These are phyloP conservation scores for Cryptococcus maquisensis DNA, from an alignment of 1,284 basidiomycete genomes.

Conservation along the genomic window DNA sequence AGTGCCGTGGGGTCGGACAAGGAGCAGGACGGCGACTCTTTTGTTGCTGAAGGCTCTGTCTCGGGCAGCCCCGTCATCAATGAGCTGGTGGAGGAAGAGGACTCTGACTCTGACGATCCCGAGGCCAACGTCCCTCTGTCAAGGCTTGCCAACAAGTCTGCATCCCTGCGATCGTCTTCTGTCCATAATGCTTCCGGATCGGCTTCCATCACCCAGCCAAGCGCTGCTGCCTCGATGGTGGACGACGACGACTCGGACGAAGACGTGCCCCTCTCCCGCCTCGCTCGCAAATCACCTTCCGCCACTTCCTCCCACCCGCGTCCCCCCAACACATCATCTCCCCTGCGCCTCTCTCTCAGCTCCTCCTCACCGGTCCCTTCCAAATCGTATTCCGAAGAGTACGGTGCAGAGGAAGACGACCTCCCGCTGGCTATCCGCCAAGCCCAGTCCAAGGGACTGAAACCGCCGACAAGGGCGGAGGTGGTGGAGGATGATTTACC, in stretches of 20 bases:
- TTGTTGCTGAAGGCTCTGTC: too few species aligned
- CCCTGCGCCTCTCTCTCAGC: not conserved
- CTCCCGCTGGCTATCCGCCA: conserved; percentile 12
- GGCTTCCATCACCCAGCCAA: too few species aligned
- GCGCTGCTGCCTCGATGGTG: not conserved
- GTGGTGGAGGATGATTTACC: conserved; percentile 42
- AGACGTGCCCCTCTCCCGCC: conserved; percentile 11
- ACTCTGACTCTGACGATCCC: conserved; percentile 16
- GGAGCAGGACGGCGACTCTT: conserved; percentile 30
- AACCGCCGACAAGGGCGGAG: conserved; percentile 16
- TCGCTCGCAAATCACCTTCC: conserved; percentile 1
- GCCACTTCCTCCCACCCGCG: not conserved
- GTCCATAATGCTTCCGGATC: not conserved
- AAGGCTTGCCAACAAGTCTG: conserved; percentile 7
- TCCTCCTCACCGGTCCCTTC: not conserved
- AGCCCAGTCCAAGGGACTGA: conserved; percentile 9
- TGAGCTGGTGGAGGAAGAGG: not conserved
- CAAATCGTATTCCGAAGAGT: conserved; percentile 1
- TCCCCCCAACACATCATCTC: not conserved
- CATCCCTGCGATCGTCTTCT: not conserved
- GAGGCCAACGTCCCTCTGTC: conserved; percentile 45
- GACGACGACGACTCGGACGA: conserved; percentile 11
- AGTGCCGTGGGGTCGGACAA: conserved; percentile 14
- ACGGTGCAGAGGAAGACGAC: conserved; percentile 14
- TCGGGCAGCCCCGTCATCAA: not conserved